Evolutionary conservation across 208 protist species (phyloP), one percentile per base, ranked within the genome.

Genomic region (Leptomonas seymouri): DNA sequence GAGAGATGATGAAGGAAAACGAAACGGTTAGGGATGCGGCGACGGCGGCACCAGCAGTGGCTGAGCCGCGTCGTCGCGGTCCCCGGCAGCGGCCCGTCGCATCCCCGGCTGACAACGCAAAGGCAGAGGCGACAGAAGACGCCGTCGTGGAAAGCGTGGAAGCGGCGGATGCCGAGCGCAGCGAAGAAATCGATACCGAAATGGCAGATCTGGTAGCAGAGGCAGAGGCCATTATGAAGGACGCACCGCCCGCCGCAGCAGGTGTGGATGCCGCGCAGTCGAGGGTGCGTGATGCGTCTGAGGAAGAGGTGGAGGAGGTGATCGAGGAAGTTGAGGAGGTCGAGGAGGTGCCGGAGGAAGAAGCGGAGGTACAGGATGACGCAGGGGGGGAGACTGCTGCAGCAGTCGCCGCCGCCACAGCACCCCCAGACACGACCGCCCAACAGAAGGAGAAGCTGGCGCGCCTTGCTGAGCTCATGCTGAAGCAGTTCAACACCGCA

Each of bases 401-500:
- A 16, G 15, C 11, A 55, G 49, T 9, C 56, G 41, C 56, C 9
- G 18, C 49, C 71, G 12, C 53, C 59, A 9, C 71, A 73, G 41
- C 69, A 70, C 15, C 34, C 8, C 30, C 23, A 11, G 23, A 57
- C 21, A 53, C 64, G 1, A 54, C 45, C 30, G 27, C 28, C 28
- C 50, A 74, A 28, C 42, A 69, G 46, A 67, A 67, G 21, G 75
- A 84, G 30, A 76, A 74, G 31, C 76, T 95, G 20, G 53, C 46
- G 12, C 79, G 85, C 20, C 73, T 95, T 0, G 82, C 86, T 3
- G 84, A 91, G 60, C 68, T 95, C 7, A 93, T 95, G 86, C 60
- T 95, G 57, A 83, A 63, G 58, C 90, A 95, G 78, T 91, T 93
- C 66, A 93, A 88, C 73, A 93, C 83, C 56, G 87, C 90, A 1